Evolutionary conservation across 228 moss, liverwort and hornwort species (phyloP), one percentile per base, ranked within the genome.

Genomic region (Sphagnum fallax): DNA sequence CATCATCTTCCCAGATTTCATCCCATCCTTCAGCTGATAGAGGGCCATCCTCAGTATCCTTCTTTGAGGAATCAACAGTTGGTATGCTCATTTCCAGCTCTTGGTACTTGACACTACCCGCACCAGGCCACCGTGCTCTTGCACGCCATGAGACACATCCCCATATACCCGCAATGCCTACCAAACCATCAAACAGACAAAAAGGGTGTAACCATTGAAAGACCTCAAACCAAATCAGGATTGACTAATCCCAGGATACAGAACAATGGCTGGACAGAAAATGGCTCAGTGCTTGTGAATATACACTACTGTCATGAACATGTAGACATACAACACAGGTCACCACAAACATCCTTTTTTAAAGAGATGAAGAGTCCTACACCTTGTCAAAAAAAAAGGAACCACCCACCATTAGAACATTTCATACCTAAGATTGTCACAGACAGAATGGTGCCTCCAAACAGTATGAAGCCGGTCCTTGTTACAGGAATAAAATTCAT

Each of bases 1-100:
- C 83, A 49, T 86, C 87, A 8, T 87, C 83, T 64, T 86, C 83
- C 86, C 86, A 86, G 4, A 83, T 80, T 78, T 83, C 83, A 65
- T 86, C 86, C 86, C 86, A 86, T 6, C 86, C 86, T 10, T 86
- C 80, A 50, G 78, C 80, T 8, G 86, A 80, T 4, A 80, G 84
- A 73, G 81, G 71, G 57, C 66, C 57, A 48, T 73, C 86, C 49
- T 83, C 82, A 13, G 14, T 59, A 48, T 73, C 80, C 75, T 72
- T 66, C 69, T 77, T 83, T 66, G 69, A 63, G 16, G 55, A 6
- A 49, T 62, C 63, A 52, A 67, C 50, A 15, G n/a, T 18, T 16
- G 82, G 82, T 68, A 82, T n/a, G 49, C 71, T 68, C 86, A 86
- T 80, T 65, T 86, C 86, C 86, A 86, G 60, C 69, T 86, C 83